phyloP scores from a whole-genome alignment of 2,329 filamentous ascomycete genomes.

The Alternaria arborescens region DNA sequence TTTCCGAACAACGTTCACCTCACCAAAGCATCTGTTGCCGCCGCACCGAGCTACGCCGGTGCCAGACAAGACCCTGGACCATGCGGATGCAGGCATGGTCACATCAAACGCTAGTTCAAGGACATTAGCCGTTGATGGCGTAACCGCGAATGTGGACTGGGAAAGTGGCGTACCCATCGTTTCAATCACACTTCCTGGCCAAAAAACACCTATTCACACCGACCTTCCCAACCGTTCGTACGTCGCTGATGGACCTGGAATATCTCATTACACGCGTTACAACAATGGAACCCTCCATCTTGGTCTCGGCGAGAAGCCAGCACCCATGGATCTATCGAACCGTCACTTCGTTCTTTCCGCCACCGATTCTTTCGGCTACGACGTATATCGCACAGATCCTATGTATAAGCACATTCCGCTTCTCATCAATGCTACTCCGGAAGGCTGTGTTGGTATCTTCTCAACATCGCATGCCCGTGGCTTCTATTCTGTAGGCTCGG shows the following conservation, averaged over 20 bases:
- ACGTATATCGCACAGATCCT: conserved; percentile 74
- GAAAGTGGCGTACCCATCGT: conserved; percentile 63
- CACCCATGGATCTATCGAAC: conserved; percentile 75
- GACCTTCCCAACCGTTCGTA: conserved; percentile 74
- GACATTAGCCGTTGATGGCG: conserved; percentile 58
- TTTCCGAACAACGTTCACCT: conserved; percentile 74
- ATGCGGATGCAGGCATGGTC: conserved; percentile 40
- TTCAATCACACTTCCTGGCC: conserved; percentile 61
- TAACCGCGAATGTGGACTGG: conserved; percentile 68
- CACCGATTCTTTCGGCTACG: conserved; percentile 78
- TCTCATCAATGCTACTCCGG: conserved; percentile 71
- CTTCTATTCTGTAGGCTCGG: conserved; percentile 71
- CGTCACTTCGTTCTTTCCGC: conserved; percentile 72
- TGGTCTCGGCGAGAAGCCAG: conserved; percentile 75
- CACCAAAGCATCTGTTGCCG: conserved; percentile 68
- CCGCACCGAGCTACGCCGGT: conserved; percentile 68
- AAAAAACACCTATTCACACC: conserved; percentile 64
- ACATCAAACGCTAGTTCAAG: conserved; percentile 48
- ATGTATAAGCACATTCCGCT: conserved; percentile 80
- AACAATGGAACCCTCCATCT: conserved; percentile 71
- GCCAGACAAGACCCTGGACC: conserved; percentile 52
- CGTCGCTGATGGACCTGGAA: conserved; percentile 66
- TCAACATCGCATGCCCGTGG: conserved; percentile 72
- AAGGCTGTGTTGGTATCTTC: conserved; percentile 72
- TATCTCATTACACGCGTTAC: conserved; percentile 72